Evolutionary conservation across 2,329 filamentous ascomycete species (phyloP), one percentile per base, ranked within the genome.

Genomic region (Coniochaeta prunicola): DNA sequence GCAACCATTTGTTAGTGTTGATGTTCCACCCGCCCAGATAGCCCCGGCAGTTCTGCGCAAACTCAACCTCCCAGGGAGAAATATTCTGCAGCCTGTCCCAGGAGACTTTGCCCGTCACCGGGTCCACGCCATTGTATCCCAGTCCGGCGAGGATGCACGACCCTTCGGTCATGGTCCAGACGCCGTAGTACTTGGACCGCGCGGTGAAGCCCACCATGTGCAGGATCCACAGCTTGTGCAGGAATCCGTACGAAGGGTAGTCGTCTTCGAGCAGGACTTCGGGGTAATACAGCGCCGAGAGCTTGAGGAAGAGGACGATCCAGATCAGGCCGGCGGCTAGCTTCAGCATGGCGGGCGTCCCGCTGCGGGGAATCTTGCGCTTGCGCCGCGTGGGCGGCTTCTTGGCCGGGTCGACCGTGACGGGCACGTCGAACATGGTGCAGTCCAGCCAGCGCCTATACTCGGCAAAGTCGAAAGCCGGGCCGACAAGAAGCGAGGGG

Each of bases 21-120:
- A 97, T 96, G 73, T 99, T 99, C 94, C 94, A 99, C 68, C 86
- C 89, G 55, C 88, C 93, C 3, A 99, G 81, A 67, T 94, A 97
- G 1, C 85, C 92, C 58, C 93, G 87, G n/a, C 90, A 90, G 71
- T 97, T 99, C 74, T 97, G 92, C 1, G 93, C 94, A 0, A 85
- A 80, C 75, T 99, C 94, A 30, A 99, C 90, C 2, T 84, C 85
- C 81, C 86, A 88, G 0, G 94, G 89, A 64, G 90, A 86, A 65
- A 99, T 91, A 69, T 99, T 99, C 66, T 91, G 88, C 19, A 97
- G 78, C 30, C 93, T 86, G 69, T 96, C 87, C 90, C 94, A 99
- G 60, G 87, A 89, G 1, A 96, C 87, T 69, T 90, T 91, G 59
- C 91, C 92, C 0, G 91, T 93, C 58, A 84, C 83, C 2, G 90